phyloP scores from a whole-genome alignment of 2,329 filamentous ascomycete species.

The Cordyceps tenuipes region DNA sequence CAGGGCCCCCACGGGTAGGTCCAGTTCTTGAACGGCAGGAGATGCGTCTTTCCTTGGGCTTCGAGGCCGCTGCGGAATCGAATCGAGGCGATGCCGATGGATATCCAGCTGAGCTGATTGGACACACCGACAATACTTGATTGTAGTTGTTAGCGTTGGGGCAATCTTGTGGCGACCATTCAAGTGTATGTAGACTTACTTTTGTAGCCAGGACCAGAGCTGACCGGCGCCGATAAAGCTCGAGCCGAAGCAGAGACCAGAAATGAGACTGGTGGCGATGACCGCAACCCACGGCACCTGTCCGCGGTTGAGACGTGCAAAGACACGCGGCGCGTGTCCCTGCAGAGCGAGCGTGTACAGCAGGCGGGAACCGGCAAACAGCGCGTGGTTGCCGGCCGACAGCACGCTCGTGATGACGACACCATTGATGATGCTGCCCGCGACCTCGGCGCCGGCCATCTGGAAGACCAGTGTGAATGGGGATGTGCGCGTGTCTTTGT shows the following conservation, averaged over 20 bases:
- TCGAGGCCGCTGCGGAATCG: constrained; percentile 53
- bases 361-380: constrained; percentile 27
- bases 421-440: constrained; percentile 50
- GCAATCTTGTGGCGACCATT: background rate
- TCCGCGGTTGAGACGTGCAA: constrained; percentile 32
- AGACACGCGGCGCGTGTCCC: constrained; percentile 47
- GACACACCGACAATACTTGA: constrained; percentile 55
- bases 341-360: constrained; percentile 29
- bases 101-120: constrained; percentile 58
- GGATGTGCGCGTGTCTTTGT: constrained; percentile 22
- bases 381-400: constrained; percentile 29
- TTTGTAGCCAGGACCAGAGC: constrained; percentile 59
- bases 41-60: constrained; percentile 50
- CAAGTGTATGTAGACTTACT: constrained; percentile 29
- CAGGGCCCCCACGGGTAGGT: constrained; percentile 56
- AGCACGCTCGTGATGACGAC: constrained; percentile 37
- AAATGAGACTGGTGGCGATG: constrained; percentile 46
- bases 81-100: constrained; percentile 56
- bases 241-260: constrained; percentile 54
- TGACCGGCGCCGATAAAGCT: constrained; percentile 58
- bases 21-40: constrained; percentile 57
- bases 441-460: constrained; percentile 42
- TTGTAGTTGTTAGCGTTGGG: constrained; percentile 5
- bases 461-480: constrained; percentile 51
- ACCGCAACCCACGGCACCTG: constrained; percentile 32